Conservation (phyloP, 192 early-diverging fungal genomes). For the Coemansia sp. region DNA sequence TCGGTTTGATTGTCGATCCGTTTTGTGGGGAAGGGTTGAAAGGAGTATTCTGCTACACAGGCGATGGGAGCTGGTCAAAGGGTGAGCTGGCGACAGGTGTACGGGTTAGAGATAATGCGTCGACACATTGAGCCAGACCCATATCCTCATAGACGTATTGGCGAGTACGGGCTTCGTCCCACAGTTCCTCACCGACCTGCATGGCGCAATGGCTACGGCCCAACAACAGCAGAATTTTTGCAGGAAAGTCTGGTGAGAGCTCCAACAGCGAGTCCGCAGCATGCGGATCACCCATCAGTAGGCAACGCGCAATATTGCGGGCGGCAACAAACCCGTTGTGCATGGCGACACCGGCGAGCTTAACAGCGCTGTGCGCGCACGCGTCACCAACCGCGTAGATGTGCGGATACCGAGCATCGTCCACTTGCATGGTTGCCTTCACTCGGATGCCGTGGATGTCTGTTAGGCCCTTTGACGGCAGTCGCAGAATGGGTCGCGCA, state of each 20-base stretch:
- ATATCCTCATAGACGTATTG: slow-evolving; percentile 27
- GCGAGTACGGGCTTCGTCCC: slow-evolving; percentile 18
- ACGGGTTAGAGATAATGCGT: slow-evolving; percentile 9
- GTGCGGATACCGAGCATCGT: slow-evolving; percentile 55
- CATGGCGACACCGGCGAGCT: slow-evolving; percentile 47
- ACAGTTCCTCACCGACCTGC: slow-evolving; percentile 35
- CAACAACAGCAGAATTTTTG: slow-evolving; percentile 40
- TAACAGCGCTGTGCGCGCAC: slow-evolving; percentile 33
- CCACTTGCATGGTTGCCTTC: slow-evolving; percentile 69
- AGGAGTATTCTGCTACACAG: too few relatives aligned
- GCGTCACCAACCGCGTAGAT: slow-evolving; percentile 80
- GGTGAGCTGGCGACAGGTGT: too few relatives aligned
- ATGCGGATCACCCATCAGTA: neutral
- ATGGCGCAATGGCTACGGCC: slow-evolving; percentile 30
- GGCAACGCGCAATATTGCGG: slow-evolving; percentile 33
- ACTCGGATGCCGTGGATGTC: slow-evolving; percentile 38
- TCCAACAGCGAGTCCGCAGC: slow-evolving; percentile 12
- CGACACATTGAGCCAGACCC: slow-evolving; percentile 22
- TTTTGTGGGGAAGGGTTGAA: too few relatives aligned
- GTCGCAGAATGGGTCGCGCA: slow-evolving; percentile 4
- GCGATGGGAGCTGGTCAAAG: too few relatives aligned
- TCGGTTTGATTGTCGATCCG: too few relatives aligned
- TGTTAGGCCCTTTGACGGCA: slow-evolving; percentile 2
- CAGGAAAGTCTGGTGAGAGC: slow-evolving; percentile 9
- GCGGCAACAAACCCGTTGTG: slow-evolving; percentile 38